Evolutionary conservation across 2,329 filamentous ascomycete species (phyloP), one percentile per base, ranked within the genome.

Genomic region (Endocalyx cinctus): DNA sequence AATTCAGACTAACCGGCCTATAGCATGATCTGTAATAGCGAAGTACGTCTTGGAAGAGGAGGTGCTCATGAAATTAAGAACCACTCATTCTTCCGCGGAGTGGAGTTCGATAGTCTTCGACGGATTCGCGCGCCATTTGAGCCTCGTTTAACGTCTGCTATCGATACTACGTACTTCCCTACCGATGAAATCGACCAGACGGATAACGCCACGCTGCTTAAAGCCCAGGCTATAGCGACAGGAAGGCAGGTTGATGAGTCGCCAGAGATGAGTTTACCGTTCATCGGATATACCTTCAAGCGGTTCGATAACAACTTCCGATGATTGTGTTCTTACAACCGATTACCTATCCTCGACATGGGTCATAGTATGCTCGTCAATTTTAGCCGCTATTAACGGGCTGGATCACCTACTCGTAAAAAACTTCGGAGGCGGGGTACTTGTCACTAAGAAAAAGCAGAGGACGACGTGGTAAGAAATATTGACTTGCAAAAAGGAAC

Each of bases 131-230:
- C 92, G 38, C 92, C 92, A 1, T 98, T 98, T 58, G 90, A 97
- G 67, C 92, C 92, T 3, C 87, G 88, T 54, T 72, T 98, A 45
- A 84, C 85, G 40, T 94, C 87, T 43, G 92, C 92, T 60, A 84
- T 95, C 52, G 92, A 98, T 58, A 95, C 92, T 14, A 90, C 89
- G 29, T 97, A 98, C 71, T 98, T 98, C 79, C 92, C 92, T 8
- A 96, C 88, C 33, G 92, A 98, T 57, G 92, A 98, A 63, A 96
- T 98, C 56, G 88, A 94, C 51, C 90, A 97, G 69, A 90, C 88
- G 35, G 89, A 96, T 60, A 95, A 88, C 45, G 87, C 85, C 35
- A 92, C 88, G 16, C 75, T 86, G 46, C 76, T 95, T 53, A 85
- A 87, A 58, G 86, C 86, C 14, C 86, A 94, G 62, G 87, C 86